Percentiles rank a stretch among this genome's conserved stretches.
Evolutionary conservation across 768 basidiomycete genomes (phyloP).

Genomic region (Candolleomyces aberdarensis): DNA sequence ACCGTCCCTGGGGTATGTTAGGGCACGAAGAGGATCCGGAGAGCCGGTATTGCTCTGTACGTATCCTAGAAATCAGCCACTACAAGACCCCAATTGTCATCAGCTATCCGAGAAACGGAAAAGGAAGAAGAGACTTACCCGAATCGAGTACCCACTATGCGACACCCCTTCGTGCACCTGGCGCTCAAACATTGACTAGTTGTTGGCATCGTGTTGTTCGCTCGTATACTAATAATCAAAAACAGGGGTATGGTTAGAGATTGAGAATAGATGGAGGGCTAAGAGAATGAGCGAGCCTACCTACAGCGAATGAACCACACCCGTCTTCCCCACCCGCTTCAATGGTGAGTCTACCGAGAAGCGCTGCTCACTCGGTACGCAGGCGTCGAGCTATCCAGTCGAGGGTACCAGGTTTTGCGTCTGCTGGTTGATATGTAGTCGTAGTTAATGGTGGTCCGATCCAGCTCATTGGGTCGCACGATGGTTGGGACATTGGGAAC

Average conservation of each 20-base stretch:
- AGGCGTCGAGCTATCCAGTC: slow-evolving; percentile 49
- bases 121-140: slow-evolving; percentile 42
- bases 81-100: too few species aligned
- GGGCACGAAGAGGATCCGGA: slow-evolving; percentile 73
- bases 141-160: slow-evolving; percentile 79
- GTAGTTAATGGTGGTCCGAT: too few species aligned
- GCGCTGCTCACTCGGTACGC: slow-evolving; percentile 54
- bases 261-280: background rate
- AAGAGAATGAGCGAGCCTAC: slow-evolving; percentile 24
- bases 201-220: slow-evolving; percentile 63
- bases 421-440: too few species aligned
- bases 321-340: slow-evolving; percentile 48
- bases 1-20: slow-evolving; percentile 77
- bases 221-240: slow-evolving; percentile 59
- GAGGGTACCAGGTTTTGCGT: slow-evolving; percentile 26
- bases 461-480: too few species aligned
- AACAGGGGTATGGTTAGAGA: background rate
- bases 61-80: slow-evolving; percentile 76
- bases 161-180: slow-evolving; percentile 58
- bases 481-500: slow-evolving; percentile 24
- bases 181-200: slow-evolving; percentile 79
- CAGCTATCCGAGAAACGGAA: too few species aligned
- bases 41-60: slow-evolving; percentile 75
- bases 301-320: slow-evolving; percentile 60
- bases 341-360: slow-evolving; percentile 49